These are phyloP conservation scores for Favolaschia claudopus DNA, from an alignment of 768 basidiomycete species.

Conservation along the genomic window DNA sequence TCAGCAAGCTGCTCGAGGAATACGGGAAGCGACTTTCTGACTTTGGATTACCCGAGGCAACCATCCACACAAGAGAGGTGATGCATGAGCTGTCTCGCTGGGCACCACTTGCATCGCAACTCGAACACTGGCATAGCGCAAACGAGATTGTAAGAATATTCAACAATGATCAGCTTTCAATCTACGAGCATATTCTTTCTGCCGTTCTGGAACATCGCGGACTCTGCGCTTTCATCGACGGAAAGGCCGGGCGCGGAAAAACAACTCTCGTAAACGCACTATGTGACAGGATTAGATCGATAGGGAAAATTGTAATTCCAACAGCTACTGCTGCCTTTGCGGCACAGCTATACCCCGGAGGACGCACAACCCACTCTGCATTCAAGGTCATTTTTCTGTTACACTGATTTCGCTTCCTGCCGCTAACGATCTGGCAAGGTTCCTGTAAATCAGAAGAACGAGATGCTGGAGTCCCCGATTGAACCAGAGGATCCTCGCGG, in stretches of 20 bases:
- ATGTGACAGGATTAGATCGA: conserved; percentile 37
- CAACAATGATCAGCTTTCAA: conserved; percentile 3
- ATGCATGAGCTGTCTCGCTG: conserved; percentile 34
- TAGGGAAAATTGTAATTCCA: conserved; percentile 39
- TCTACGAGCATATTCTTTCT: conserved; percentile 13
- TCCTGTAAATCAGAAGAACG: conserved; percentile 41
- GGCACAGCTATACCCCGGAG: conserved; percentile 45
- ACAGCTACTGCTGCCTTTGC: conserved; percentile 50
- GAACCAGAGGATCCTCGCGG: conserved; percentile 32
- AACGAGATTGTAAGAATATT: conserved; percentile 6
- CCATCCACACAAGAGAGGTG: conserved; percentile 29
- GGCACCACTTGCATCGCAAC: conserved; percentile 2
- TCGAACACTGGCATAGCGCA: conserved; percentile 17
- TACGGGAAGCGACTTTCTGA: conserved; percentile 30
- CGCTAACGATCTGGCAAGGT: conserved; percentile 34
- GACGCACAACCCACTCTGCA: conserved; percentile 45
- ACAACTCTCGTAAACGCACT: conserved; percentile 45
- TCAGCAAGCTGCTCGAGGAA: conserved; percentile 9
- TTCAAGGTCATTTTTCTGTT: too few relatives aligned
- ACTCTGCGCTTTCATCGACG: conserved; percentile 42
- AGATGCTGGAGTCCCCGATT: conserved; percentile 41
- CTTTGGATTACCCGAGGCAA: conserved; percentile 40
- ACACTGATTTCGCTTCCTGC: too few relatives aligned
- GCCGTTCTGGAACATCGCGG: conserved; percentile 11
- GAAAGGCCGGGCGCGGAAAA: conserved; percentile 51